Conservation (phyloP, 192 early-diverging fungal species). For the Coemansia nantahalensis region DNA sequence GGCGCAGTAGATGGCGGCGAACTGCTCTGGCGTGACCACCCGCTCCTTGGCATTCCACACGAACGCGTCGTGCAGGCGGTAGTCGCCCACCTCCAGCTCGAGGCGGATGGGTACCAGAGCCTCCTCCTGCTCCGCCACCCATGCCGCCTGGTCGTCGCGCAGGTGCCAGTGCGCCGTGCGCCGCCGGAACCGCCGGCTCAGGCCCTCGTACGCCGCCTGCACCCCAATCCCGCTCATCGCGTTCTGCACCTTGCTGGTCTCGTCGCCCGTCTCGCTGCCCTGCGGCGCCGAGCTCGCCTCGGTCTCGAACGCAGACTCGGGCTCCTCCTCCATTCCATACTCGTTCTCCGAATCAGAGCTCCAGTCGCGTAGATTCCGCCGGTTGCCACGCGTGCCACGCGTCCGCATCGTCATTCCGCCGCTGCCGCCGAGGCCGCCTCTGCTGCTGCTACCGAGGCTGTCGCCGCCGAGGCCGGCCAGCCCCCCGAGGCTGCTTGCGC, state of each 20-base stretch:
- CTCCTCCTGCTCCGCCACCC: conserved; percentile 66
- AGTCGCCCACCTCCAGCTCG: conserved; percentile 86
- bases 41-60: conserved; percentile 91
- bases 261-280: conserved; percentile 32
- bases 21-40: conserved; percentile 75
- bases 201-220: conserved; percentile 27
- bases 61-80: conserved; percentile 84
- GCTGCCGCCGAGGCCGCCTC: conserved; percentile 11
- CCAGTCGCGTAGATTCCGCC: conserved; percentile 51
- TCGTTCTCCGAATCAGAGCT: conserved; percentile 52
- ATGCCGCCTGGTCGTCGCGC: conserved; percentile 49
- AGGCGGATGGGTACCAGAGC: conserved; percentile 83
- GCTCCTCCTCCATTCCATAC: conserved; percentile 35
- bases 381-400: conserved; percentile 43
- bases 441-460: conserved; percentile 6
- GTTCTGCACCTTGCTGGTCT: conserved; percentile 20
- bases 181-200: conserved; percentile 36
- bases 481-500: conserved; percentile 9
- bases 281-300: conserved; percentile 41
- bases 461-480: conserved; percentile 5
- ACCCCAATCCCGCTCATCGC: conserved; percentile 44
- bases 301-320: conserved; percentile 42
- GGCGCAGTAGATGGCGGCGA: conserved; percentile 79
- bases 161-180: conserved; percentile 52
- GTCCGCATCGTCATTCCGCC: conserved; percentile 32